Evolutionary conservation across 23 red algal species (phyloP), one percentile per base, ranked within the genome.

Genomic region (Pyropia yezoensis): DNA sequence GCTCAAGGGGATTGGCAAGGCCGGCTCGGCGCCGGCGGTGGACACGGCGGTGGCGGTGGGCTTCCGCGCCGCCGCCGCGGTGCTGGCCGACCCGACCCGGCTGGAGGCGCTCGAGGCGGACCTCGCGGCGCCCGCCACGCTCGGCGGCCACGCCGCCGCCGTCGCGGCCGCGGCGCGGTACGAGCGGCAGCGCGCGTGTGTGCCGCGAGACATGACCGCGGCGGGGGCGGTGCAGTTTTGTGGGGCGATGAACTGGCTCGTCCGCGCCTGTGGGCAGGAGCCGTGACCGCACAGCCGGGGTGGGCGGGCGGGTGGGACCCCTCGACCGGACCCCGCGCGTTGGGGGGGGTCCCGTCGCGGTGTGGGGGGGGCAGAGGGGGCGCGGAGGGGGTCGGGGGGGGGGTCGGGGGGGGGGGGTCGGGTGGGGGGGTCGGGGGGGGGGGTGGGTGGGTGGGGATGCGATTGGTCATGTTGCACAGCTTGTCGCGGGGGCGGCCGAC

Each of bases 171-270:
- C 70, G 12, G 30, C 76, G 12, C 62, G 70, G 1, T 87, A 76
- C 67, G 82, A 87, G 34, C 70, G 82, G 12, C 65, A 57, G 20
- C 58, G 82, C 1, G 75, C 71, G 65, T 87, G 82, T 23, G 17
- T 56, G 12, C 82, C 82, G 62, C 33, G 82, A 1, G 82, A 87
- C 27, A 87, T 87, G 82, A 63, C 82, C 17, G 59, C 76, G 7
- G 18, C 51, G 24, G 71, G 71, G 11, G 71, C 71, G 82, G 61
- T 69, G 12, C 82, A 87, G 61, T 87, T 87, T 70, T 75, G 62
- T 45, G 82, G 82, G 17, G 82, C 23, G 1, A 76, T 76, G 29
- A 87, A 87, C 57, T 87, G 82, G 82, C 32, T 84, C 24, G 45
- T 84, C 20, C 67, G 79, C 18, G 52, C 61, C 22, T 51, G 73